phyloP scores from a whole-genome alignment of 352 stramenopile species.

The Globisporangium middletonii region DNA sequence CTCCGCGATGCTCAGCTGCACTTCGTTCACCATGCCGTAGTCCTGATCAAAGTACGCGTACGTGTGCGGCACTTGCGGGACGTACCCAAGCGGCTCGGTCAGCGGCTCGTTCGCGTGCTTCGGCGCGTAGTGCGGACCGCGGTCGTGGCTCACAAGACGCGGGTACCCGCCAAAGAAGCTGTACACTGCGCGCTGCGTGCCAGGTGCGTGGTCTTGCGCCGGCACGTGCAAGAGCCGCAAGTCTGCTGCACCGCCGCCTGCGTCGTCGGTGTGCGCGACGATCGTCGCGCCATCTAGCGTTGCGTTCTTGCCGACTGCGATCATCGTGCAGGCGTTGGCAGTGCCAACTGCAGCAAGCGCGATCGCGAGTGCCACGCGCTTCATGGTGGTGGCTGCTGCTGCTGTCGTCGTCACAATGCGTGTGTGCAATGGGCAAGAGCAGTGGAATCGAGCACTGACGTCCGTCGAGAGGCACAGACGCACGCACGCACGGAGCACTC shows the following conservation, averaged over 20 bases:
- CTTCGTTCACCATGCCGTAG: constrained; percentile 95
- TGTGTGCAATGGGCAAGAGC: not conserved
- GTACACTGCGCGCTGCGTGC: constrained; percentile 51
- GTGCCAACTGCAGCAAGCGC: not conserved
- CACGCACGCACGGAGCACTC: too few species aligned
- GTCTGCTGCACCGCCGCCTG: constrained; percentile 74
- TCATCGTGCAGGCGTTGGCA: constrained; percentile 63
- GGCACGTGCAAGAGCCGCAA: constrained; percentile 89
- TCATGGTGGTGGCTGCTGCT: not conserved
- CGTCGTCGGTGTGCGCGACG: constrained; percentile 86
- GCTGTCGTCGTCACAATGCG: not conserved
- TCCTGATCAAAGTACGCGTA: constrained; percentile 93
- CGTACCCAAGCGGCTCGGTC: constrained; percentile 64
- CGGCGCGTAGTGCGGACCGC: constrained; percentile 62
- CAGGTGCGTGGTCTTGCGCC: constrained; percentile 50
- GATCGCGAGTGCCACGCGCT: not conserved
- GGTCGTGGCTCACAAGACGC: constrained; percentile 58
- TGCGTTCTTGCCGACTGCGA: constrained; percentile 82
- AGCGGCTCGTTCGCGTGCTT: constrained; percentile 22
- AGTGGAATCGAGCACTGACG: not conserved
- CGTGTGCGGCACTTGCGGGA: constrained; percentile 89
- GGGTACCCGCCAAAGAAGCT: constrained; percentile 71
- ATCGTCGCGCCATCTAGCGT: constrained; percentile 81
- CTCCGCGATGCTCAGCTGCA: constrained; percentile 92
- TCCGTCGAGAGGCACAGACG: too few species aligned